Base-by-base conservation (phyloP, 2,329 filamentous ascomycete genomes). In the Pestalotiopsis sp. region DNA sequence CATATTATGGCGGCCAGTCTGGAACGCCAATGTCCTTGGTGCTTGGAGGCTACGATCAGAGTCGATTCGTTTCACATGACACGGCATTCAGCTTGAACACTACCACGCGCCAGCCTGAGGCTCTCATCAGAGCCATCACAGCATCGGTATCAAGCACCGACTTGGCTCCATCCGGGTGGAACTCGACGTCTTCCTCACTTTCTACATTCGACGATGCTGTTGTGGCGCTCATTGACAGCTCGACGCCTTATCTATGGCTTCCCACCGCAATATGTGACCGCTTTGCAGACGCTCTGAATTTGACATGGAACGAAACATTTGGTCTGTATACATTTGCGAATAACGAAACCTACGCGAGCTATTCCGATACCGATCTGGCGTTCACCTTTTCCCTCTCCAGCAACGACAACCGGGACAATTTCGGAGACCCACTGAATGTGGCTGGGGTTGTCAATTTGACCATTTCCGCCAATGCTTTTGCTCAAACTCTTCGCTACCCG, bases 31-130 rank as follows among this genome's bases (percentile, higher is more conserved):
- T 84, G 49, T 90, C 89, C 38, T 78, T 94, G 60, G 92, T 90
- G 0, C 80, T 94, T 11, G 92, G 92, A 25, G 92, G 92, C 36
- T 93, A 91, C 75, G 92, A 94, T 75, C 78, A 83, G 13, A 85
- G 87, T 58, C 86, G 90, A 58, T 89, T 92, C 69, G 81, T 87
- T 39, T 80, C 84, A 1, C 92, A 93, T 76, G 81, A 89, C 67
- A 82, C 85, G 13, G 83, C 83, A 1, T 93, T 93, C 77, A 84
- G 81, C 61, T 77, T 90, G n/a, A 82, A 84, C 49, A 81, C 88
- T 58, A 81, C 83, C 17, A 82, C 85, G 60, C 85, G 89, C 73
- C 84, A 88, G 64, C 87, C 89, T 41, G 83, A 87, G 63, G 85
- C 90, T 70, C 79, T 90, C 20, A 83, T 93, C 25, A 85, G 91